Percentiles rank a stretch among this genome's conserved stretches.
phyloP scores from a whole-genome alignment of 352 stramenopile species.

The Globisporangium sylvaticum region DNA sequence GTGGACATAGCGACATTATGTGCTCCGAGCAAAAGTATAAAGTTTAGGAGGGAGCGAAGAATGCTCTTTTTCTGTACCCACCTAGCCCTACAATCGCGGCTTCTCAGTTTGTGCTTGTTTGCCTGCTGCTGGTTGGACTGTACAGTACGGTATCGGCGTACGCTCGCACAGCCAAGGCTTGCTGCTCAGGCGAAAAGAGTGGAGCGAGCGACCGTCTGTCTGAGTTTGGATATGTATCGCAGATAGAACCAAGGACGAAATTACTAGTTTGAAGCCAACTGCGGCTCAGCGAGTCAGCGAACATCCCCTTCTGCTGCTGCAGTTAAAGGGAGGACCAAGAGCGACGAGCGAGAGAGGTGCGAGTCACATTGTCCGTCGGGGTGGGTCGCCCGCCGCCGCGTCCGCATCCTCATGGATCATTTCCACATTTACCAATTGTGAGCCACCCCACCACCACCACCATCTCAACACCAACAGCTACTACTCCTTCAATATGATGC shows the following conservation, averaged over 20 bases:
- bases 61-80: no score
- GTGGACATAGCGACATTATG: no score
- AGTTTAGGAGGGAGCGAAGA: no score
- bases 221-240: conserved; percentile 5
- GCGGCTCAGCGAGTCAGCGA: conserved; percentile 1
- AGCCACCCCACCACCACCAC: background rate
- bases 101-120: background rate
- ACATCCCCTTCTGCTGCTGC: background rate
- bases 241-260: background rate
- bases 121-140: no score
- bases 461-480: background rate
- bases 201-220: background rate
- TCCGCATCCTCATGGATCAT: conserved; percentile 4
- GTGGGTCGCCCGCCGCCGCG: background rate
- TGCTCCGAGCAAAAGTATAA: no score
- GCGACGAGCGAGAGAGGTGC: background rate
- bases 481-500: background rate
- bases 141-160: background rate
- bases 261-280: conserved; percentile 8
- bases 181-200: background rate
- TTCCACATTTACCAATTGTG: conserved; percentile 9
- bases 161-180: background rate
- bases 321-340: conserved; percentile 10
- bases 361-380: conserved; percentile 2
- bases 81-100: background rate